Conservation (phyloP, 805 yeast genomes). For the Hanseniaspora lachancei region DNA sequence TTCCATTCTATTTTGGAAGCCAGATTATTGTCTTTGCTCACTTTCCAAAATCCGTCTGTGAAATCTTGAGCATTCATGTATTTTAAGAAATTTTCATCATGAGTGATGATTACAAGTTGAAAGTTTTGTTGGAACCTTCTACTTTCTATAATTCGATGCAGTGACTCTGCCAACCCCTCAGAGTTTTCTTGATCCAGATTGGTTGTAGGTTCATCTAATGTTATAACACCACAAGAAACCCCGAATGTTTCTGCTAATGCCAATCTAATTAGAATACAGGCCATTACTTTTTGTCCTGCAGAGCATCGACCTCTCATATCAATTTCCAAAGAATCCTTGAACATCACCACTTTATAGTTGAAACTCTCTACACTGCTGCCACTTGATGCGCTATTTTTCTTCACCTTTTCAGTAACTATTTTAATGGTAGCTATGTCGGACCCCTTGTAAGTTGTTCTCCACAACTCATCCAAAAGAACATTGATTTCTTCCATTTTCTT, state of each 20-base stretch:
- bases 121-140: slow-evolving; percentile 73
- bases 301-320: slow-evolving; percentile 98
- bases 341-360: slow-evolving; percentile 90
- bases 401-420: slow-evolving; percentile 62
- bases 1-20: slow-evolving; percentile 60
- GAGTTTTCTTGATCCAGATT: slow-evolving; percentile 83
- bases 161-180: slow-evolving; percentile 71
- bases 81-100: slow-evolving; percentile 79
- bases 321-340: slow-evolving; percentile 75
- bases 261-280: slow-evolving; percentile 77
- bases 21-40: slow-evolving; percentile 68
- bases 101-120: slow-evolving; percentile 90
- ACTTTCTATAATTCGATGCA: slow-evolving; percentile 59
- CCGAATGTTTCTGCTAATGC: slow-evolving; percentile 96
- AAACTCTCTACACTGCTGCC: slow-evolving; percentile 43
- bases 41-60: slow-evolving; percentile 75
- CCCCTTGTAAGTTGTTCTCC: slow-evolving; percentile 91
- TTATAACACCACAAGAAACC: slow-evolving; percentile 84
- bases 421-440: slow-evolving; percentile 87
- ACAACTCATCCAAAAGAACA: slow-evolving; percentile 71
- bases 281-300: slow-evolving; percentile 93
- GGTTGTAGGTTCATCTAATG: slow-evolving; percentile 95
- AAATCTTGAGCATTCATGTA: slow-evolving; percentile 76
- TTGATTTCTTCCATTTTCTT: slow-evolving; percentile 88
- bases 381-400: slow-evolving; percentile 20